phyloP scores from a whole-genome alignment of 2,329 filamentous ascomycete species.

The Xylaria sp. region DNA sequence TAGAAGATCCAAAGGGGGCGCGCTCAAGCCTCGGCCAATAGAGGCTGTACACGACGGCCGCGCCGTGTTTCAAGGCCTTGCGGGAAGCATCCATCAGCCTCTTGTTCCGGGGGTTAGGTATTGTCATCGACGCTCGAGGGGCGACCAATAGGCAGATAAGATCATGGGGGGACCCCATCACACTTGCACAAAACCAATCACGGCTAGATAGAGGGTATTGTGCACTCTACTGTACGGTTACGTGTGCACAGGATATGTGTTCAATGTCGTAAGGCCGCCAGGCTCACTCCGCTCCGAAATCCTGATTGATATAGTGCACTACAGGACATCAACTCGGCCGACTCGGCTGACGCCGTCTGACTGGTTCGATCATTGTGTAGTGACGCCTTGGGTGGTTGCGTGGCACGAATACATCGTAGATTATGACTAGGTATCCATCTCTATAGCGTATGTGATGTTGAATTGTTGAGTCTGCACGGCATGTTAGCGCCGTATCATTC shows the following conservation, averaged over 20 bases:
- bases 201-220: slow-evolving; percentile 1
- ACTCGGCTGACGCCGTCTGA: slow-evolving; percentile 3
- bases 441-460: slow-evolving; percentile 4
- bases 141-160: slow-evolving; percentile 24
- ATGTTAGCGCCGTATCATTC: background rate
- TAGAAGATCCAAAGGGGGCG: slow-evolving; percentile 19
- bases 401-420: slow-evolving; percentile 8
- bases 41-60: slow-evolving; percentile 32
- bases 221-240: background rate
- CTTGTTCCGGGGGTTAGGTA: slow-evolving; percentile 21
- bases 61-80: slow-evolving; percentile 35
- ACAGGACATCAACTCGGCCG: background rate
- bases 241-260: background rate
- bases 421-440: background rate
- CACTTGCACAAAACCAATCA: slow-evolving; percentile 6
- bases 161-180: slow-evolving; percentile 15
- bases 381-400: slow-evolving; percentile 22
- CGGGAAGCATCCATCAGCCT: slow-evolving; percentile 20
- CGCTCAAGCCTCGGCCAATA: slow-evolving; percentile 30
- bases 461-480: background rate
- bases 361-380: background rate
- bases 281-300: slow-evolving; percentile 21
- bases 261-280: slow-evolving; percentile 8
- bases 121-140: slow-evolving; percentile 7
- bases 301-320: slow-evolving; percentile 15